Evolutionary conservation across 768 basidiomycete genomes (phyloP), one percentile per base, ranked within the genome.

Genomic region (Lyophyllum semitale): DNA sequence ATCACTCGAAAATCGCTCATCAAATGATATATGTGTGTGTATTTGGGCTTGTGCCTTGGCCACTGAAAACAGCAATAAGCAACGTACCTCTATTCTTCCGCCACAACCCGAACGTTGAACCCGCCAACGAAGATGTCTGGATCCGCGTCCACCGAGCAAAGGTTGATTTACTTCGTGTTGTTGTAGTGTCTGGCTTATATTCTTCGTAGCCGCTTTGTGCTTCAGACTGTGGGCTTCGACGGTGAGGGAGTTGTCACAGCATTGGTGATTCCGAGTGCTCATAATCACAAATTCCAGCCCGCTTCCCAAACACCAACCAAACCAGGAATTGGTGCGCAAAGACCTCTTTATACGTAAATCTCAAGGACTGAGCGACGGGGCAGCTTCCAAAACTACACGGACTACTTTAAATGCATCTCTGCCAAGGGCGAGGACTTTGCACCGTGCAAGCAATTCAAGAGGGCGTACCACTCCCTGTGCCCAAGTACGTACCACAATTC

Each of bases 391-490:
- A 95, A 96, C 79, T 98, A 95, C 73, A 89, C 91, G 58, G 97
- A 99, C 76, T 98, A 97, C 82, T 94, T 95, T 87, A 96, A 96
- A 74, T 99, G 97, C 73, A 76, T 98, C 64, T 74, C 90, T 64
- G 95, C 95, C 64, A 98, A 97, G 78, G 97, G 97, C 63, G 97
- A 99, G 63, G 97, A 98, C 56, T 98, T 87, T 71, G 86, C 88
- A n/a, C 95, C 97, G 1, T 98, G 97, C 88, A 94, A 94, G 78
- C 95, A 97, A 74, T 99, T 99, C 86, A 91, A 90, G 79, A 84
- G 86, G 72, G 92, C 92, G 26, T 99, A 94, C 81, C 83, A 93
- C 79, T 94, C 95, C 38, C 85, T 98, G 56, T 99, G 97, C 77
- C 97, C 97, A 60, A 98, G 97, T 98, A 65, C 72, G 94, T 87